Percentiles rank a stretch among this genome's conserved stretches.
Conservation (phyloP, 345 rosid species). For the Hibiscus trionum region DNA sequence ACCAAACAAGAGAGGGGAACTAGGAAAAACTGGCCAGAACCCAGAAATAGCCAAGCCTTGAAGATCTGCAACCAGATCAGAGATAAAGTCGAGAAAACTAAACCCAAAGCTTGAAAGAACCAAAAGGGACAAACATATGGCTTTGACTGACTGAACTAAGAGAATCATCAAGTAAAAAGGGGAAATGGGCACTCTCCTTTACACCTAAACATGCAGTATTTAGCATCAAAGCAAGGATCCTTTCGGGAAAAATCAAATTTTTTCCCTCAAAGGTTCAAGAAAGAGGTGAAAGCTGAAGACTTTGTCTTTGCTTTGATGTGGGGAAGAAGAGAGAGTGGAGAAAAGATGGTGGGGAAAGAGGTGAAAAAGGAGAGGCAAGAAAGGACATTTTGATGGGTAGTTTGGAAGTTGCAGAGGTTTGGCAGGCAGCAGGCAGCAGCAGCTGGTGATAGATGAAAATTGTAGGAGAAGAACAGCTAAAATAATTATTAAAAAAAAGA, state of each 20-base stretch:
- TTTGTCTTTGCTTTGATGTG: conserved; percentile 11
- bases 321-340: conserved; percentile 13
- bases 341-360: conserved; percentile 17
- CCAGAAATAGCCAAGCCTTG: conserved; percentile 29
- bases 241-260: neutral
- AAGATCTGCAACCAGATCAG: conserved; percentile 45
- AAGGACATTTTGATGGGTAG: conserved; percentile 29
- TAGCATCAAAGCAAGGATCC: neutral
- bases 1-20: conserved; percentile 38
- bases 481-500: neutral
- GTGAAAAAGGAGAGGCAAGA: conserved; percentile 10
- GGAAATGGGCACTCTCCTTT: conserved; percentile 31
- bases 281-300: conserved; percentile 15
- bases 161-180: conserved; percentile 34
- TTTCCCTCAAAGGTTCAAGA: conserved; percentile 20
- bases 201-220: neutral
- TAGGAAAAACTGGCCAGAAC: conserved; percentile 41
- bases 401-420: conserved; percentile 30
- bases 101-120: conserved; percentile 42
- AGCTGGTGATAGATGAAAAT: conserved; percentile 18
- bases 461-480: neutral
- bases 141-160: conserved; percentile 44
- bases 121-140: conserved; percentile 36
- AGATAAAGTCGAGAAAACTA: conserved; percentile 32
- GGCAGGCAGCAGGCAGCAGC: conserved; percentile 44